phyloP scores from a whole-genome alignment of 169 alveolate species.

The Cryptosporidium tyzzeri region DNA sequence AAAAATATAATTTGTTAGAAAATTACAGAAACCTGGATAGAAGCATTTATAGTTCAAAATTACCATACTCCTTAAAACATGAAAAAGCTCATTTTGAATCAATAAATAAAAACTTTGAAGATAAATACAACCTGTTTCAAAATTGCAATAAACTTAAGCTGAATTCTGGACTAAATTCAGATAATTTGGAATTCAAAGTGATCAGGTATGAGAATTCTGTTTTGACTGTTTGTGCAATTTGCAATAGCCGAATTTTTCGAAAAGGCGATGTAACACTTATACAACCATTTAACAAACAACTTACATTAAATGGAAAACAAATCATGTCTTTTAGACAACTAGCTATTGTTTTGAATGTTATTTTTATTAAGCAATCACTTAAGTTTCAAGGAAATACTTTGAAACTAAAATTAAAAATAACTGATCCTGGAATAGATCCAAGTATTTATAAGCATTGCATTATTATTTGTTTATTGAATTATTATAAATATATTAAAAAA shows the following conservation, averaged over 20 bases:
- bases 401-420: conserved; percentile 20
- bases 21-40: background rate
- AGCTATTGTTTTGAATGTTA: conserved; percentile 2
- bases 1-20: too few relatives aligned
- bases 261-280: conserved; percentile 24
- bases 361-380: background rate
- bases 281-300: conserved; percentile 11
- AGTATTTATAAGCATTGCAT: conserved; percentile 26
- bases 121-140: background rate
- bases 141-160: background rate
- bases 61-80: background rate
- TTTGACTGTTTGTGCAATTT: background rate
- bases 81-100: background rate
- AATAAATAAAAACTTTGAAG: background rate
- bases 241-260: background rate
- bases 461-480: background rate
- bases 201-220: conserved; percentile 29
- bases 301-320: background rate
- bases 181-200: background rate
- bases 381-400: background rate
- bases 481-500: conserved; percentile 9
- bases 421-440: conserved; percentile 46
- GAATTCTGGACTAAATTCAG: background rate
- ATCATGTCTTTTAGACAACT: conserved; percentile 50
- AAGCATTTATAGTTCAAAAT: background rate